These are phyloP conservation scores for Punica granatum DNA, from an alignment of 345 rosid genomes.

Conservation along the genomic window DNA sequence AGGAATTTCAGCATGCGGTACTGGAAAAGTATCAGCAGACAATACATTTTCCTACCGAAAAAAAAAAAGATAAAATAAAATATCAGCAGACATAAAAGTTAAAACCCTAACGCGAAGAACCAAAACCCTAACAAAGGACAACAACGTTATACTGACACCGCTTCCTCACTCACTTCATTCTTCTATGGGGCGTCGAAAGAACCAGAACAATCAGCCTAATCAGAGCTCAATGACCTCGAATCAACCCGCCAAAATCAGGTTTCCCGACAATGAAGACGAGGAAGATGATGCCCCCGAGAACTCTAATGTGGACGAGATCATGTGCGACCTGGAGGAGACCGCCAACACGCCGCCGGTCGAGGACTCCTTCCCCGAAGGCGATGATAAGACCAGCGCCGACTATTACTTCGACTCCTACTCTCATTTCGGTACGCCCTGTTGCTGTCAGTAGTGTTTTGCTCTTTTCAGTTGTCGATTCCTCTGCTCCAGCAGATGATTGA, in stretches of 20 bases:
- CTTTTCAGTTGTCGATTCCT: background rate
- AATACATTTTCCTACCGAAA: no score
- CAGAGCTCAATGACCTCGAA: background rate
- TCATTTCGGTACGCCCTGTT: constrained; percentile 65
- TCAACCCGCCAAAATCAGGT: constrained; percentile 40
- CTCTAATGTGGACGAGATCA: constrained; percentile 30
- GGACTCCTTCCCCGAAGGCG: constrained; percentile 27
- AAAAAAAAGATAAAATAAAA: no score
- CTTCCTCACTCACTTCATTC: background rate
- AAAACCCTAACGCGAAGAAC: constrained; percentile 1
- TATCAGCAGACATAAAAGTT: background rate
- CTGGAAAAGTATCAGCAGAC: no score
- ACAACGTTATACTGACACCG: background rate
- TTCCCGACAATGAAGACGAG: constrained; percentile 33
- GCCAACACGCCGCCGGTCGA: constrained; percentile 19
- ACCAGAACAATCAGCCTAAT: constrained; percentile 7
- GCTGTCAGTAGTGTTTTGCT: background rate
- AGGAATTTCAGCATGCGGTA: background rate
- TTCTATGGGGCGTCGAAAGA: constrained; percentile 22
- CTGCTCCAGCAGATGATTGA: background rate
- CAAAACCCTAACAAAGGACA: background rate
- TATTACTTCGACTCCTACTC: constrained; percentile 98
- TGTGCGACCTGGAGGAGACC: constrained; percentile 19
- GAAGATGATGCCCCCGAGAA: constrained; percentile 20
- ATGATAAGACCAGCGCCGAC: constrained; percentile 89